Evolutionary conservation across 495 filamentous ascomycete species (phyloP), one percentile per base, ranked within the genome.

Genomic region (Chaetomium cochliodes): DNA sequence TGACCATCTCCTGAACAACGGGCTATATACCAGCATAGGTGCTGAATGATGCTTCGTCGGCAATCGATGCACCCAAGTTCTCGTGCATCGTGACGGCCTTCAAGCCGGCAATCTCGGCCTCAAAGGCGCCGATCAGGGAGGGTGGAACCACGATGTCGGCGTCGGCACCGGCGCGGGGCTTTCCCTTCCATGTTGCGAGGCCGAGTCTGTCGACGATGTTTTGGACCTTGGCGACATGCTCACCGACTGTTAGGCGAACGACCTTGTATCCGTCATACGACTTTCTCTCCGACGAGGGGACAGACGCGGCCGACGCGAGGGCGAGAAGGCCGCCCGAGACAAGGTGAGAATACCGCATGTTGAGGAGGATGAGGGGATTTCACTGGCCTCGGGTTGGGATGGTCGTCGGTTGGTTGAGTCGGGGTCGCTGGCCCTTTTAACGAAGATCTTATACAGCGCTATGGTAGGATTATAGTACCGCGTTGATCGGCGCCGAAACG

Each of bases 111-210:
- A 67, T 57, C 39, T 63, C 68, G 0, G 65, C 57, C 3, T 20
- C 57, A 58, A 76, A 76, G 20, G 62, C 69, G 26, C 26, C 64
- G 22, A 73, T 44, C 57, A 66, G 59, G 23, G 53, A 15, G 3
- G 73, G 73, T 0, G 73, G 72, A 9, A 76, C 68, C 18, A 76
- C 73, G 47, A 76, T 70, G 47, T 76, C 73, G 58, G 72, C 53
- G 12, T 62, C 50, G 7, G 63, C 60, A 23, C 65, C 60, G 16
- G 72, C 67, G n/a, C 56, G 53, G 13, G 69, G 68, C 18, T 64
- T 66, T 9, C 68, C 72, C 65, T 70, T 76, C 72, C 72, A 76
- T 25, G 74, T 76, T 50, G 65, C 49, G 50, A 74, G 63, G 37
- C 67, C 58, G 25, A 70, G 72, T 49, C 74, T 69, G 23, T 70